phyloP scores from a whole-genome alignment of 148 eudicot species.

The Limonium bicolor region DNA sequence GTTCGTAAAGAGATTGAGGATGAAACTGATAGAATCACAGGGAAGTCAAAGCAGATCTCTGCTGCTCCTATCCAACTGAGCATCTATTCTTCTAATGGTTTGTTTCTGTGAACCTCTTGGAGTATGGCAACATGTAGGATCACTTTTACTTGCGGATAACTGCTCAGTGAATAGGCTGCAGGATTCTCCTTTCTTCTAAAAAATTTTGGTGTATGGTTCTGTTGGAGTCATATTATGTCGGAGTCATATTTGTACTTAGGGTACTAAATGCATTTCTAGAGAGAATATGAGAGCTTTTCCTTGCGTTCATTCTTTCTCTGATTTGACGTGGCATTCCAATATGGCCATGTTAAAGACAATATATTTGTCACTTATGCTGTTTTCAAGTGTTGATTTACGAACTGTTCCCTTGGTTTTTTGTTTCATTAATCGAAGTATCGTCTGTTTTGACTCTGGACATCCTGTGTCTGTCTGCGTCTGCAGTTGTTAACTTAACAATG shows the following conservation, averaged over 20 bases:
- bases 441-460: background rate
- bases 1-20: conserved; percentile 88
- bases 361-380: no score
- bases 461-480: background rate
- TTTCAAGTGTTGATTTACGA: no score
- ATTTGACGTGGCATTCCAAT: no score
- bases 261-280: background rate
- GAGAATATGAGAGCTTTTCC: background rate
- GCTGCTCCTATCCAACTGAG: conserved; percentile 97
- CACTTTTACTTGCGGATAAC: background rate
- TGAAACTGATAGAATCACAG: conserved; percentile 92
- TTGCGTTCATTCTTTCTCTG: no score
- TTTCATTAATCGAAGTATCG: background rate
- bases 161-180: no score
- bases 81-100: conserved; percentile 77
- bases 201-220: no score
- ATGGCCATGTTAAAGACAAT: no score
- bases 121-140: background rate
- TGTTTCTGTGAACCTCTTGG: no score
- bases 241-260: background rate
- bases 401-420: no score
- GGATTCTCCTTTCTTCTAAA: no score
- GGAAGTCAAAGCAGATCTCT: conserved; percentile 78
- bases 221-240: background rate
- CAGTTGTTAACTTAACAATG: conserved; percentile 93